Evolutionary conservation across 495 filamentous ascomycete genomes (phyloP).

Genomic region (Xylaria telfairii): DNA sequence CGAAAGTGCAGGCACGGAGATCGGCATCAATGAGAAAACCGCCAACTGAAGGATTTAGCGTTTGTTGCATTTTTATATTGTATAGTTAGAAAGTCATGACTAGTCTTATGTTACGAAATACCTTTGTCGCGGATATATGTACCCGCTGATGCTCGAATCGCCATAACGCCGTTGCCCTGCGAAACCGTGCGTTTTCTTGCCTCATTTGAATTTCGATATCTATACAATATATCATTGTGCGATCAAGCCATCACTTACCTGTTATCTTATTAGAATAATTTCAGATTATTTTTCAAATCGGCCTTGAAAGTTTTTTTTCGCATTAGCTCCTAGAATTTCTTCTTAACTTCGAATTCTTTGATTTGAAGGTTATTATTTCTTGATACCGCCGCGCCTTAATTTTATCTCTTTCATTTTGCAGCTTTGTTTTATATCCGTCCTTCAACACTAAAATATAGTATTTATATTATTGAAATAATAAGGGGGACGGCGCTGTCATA

Average conservation of each 20-base stretch:
- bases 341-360: too few relatives aligned
- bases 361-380: too few relatives aligned
- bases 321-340: neutral
- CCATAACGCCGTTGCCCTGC: neutral
- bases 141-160: neutral
- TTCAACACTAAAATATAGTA: too few relatives aligned
- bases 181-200: neutral
- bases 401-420: too few relatives aligned
- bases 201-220: neutral
- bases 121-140: neutral
- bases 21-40: slow-evolving; percentile 19
- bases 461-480: too few relatives aligned
- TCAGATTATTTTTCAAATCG: too few relatives aligned
- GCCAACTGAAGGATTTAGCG: neutral
- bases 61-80: slow-evolving; percentile 2
- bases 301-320: too few relatives aligned
- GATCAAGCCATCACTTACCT: neutral
- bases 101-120: neutral
- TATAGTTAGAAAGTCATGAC: neutral
- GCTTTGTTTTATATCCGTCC: too few relatives aligned
- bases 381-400: too few relatives aligned
- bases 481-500: too few relatives aligned
- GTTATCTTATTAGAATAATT: too few relatives aligned
- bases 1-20: neutral
- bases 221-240: neutral